Conservation (phyloP, 805 yeast genomes). For the Saccharomyces eubayanus region DNA sequence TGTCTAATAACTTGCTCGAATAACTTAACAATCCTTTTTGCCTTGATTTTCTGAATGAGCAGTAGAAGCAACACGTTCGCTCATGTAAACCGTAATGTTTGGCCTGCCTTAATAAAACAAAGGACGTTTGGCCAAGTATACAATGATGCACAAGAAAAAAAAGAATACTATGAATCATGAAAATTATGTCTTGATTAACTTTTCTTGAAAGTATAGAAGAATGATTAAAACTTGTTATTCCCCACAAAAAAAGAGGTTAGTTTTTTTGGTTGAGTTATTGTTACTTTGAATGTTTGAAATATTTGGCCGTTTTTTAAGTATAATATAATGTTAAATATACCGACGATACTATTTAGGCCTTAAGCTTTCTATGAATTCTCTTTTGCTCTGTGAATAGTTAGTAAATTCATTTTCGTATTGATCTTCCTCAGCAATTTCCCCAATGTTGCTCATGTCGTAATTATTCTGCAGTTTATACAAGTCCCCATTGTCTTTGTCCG, state of each 20-base stretch:
- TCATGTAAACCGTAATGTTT: neutral
- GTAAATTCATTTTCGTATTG: constrained; percentile 41
- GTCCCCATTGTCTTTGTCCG: constrained; percentile 7
- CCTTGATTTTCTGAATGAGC: neutral
- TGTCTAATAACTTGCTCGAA: neutral
- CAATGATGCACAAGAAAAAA: neutral
- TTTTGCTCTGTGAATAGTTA: constrained; percentile 37
- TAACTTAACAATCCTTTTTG: no score
- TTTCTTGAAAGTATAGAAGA: neutral
- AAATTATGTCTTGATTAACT: neutral
- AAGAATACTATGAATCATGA: neutral
- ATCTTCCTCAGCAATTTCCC: constrained; percentile 37
- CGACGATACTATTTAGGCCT: constrained; percentile 28
- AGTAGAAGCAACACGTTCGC: neutral
- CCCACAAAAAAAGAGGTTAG: neutral
- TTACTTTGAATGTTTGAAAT: neutral
- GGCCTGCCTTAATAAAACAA: neutral
- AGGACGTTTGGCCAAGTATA: neutral
- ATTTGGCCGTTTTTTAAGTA: neutral
- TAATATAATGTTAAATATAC: neutral
- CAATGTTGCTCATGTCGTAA: constrained; percentile 24
- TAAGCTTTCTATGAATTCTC: constrained; percentile 34
- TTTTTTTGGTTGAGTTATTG: neutral
- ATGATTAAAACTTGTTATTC: no score
- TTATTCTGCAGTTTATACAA: constrained; percentile 30